phyloP scores from a whole-genome alignment of 2,329 filamentous ascomycete species.

The Alternaria postmessia region DNA sequence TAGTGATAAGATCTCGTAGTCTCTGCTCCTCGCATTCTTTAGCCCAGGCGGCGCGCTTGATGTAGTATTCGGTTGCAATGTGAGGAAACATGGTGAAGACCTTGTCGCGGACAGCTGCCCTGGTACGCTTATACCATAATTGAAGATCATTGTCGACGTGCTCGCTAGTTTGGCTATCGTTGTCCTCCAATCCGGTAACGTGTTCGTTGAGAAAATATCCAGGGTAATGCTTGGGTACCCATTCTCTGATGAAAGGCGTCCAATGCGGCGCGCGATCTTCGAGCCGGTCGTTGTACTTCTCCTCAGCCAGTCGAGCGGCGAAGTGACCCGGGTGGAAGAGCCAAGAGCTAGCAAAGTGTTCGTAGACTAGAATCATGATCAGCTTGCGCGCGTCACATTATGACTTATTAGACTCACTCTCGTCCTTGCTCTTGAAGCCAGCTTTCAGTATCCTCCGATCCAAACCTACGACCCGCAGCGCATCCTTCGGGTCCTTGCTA shows the following conservation, averaged over 20 bases:
- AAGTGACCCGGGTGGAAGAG: conserved; percentile 39
- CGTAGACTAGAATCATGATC: conserved; percentile 28
- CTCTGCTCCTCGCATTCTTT: conserved; percentile 31
- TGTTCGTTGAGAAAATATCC: conserved; percentile 7
- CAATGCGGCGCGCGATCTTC: conserved; percentile 27
- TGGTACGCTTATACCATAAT: conserved; percentile 28
- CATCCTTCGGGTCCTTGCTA: conserved; percentile 29
- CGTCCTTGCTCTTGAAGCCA: conserved; percentile 26
- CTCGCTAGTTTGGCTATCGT: neutral
- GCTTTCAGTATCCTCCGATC: conserved; percentile 28
- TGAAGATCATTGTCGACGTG: conserved; percentile 8
- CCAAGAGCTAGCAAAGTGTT: conserved; percentile 30
- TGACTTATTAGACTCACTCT: conserved; percentile 26
- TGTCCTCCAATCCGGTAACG: fast-evolving
- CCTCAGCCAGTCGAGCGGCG: conserved; percentile 27
- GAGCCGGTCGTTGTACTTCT: conserved; percentile 25
- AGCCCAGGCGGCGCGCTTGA: conserved; percentile 23
- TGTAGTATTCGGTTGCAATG: conserved; percentile 26
- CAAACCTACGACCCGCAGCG: conserved; percentile 28
- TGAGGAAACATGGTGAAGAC: conserved; percentile 36
- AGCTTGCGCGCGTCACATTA: neutral
- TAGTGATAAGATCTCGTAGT: conserved; percentile 23
- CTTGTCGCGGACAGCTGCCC: conserved; percentile 25
- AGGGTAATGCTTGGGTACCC: conserved; percentile 31
- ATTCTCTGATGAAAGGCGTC: conserved; percentile 32